These are phyloP conservation scores for Epichloe aotearoae DNA, from an alignment of 2,329 filamentous ascomycete species.

Conservation along the genomic window DNA sequence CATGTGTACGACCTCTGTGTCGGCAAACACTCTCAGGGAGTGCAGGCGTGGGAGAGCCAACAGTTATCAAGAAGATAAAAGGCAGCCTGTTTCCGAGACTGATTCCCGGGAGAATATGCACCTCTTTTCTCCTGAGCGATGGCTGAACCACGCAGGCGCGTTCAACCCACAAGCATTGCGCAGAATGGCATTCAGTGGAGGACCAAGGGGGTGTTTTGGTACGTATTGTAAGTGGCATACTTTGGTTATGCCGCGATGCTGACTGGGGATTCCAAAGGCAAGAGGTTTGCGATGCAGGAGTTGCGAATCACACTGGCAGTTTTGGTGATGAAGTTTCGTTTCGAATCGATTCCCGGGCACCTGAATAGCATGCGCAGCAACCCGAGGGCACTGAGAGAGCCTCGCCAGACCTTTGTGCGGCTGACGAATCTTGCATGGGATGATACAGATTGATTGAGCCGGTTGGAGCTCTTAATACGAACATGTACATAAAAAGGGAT, in stretches of 20 bases:
- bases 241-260: neutral
- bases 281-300: constrained; percentile 1
- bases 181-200: neutral
- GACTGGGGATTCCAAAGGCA: neutral
- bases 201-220: constrained; percentile 1
- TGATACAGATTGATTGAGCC: neutral
- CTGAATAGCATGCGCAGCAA: neutral
- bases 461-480: too few relatives aligned
- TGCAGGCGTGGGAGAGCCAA: neutral
- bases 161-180: neutral
- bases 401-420: neutral
- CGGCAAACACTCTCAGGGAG: neutral
- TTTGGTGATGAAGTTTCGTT: neutral
- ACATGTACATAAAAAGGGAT: too few relatives aligned
- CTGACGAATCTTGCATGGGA: neutral
- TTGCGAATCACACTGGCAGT: neutral
- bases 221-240: neutral
- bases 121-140: constrained; percentile 6
- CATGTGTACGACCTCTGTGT: neutral
- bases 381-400: neutral
- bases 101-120: neutral
- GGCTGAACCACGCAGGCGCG: constrained; percentile 2
- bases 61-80: neutral
- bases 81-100: neutral
- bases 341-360: neutral